Percentiles rank a stretch among this genome's conserved stretches.
Conservation (phyloP, 768 basidiomycete genomes). For the Leccinum incarnatum region DNA sequence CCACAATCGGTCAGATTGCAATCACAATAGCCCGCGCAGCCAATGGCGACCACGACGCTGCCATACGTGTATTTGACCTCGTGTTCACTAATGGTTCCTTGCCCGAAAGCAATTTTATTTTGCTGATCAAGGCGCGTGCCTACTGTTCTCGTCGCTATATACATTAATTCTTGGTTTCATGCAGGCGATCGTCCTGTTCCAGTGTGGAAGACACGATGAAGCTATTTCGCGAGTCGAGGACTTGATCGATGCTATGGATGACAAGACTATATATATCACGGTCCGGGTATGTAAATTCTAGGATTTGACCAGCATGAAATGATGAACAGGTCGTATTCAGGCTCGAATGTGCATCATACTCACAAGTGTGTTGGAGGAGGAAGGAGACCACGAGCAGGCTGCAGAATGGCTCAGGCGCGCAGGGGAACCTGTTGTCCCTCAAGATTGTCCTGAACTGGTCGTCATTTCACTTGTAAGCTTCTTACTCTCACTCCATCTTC, state of each 20-base stretch:
- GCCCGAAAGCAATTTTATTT: conserved; percentile 5
- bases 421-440: too few species aligned
- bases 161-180: not conserved
- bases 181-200: conserved; percentile 8
- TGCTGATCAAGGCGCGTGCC: conserved; percentile 10
- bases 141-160: fast-evolving
- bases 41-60: conserved; percentile 3
- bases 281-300: not conserved
- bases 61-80: conserved; percentile 7
- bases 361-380: not conserved
- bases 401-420: too few species aligned
- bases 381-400: not conserved
- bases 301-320: too few species aligned
- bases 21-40: not conserved
- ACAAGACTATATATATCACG: not conserved
- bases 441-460: not conserved
- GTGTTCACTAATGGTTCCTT: not conserved
- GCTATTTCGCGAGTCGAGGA: conserved; percentile 1
- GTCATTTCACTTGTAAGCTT: conserved; percentile 8
- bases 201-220: conserved; percentile 2
- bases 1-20: conserved; percentile 12
- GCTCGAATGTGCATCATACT: conserved; percentile 8
- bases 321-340: not conserved
- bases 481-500: too few species aligned
- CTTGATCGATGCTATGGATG: not conserved